These are phyloP conservation scores for Schizophyllum commune DNA, from an alignment of 1,284 basidiomycete species.

Conservation along the genomic window DNA sequence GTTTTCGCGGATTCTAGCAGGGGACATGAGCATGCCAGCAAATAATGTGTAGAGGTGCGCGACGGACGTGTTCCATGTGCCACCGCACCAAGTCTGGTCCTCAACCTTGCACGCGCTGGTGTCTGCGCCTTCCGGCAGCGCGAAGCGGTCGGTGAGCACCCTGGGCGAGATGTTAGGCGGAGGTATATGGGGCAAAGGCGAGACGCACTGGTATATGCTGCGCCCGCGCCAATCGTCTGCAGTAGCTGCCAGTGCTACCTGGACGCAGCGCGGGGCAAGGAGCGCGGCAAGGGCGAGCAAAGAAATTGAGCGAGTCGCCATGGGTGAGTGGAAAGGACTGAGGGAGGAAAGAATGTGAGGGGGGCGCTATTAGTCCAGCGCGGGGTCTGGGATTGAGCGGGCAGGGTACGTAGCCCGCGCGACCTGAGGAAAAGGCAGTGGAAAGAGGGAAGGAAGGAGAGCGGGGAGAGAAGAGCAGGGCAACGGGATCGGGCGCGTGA, in stretches of 20 bases:
- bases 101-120: conserved; percentile 47
- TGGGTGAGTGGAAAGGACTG: neutral
- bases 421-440: neutral
- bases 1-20: conserved; percentile 52
- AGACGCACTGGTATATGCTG: conserved; percentile 16
- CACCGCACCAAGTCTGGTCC: conserved; percentile 63
- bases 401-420: neutral
- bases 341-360: neutral
- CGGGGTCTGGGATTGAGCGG: neutral
- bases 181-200: too few species aligned
- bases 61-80: conserved; percentile 57
- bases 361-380: neutral
- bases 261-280: neutral
- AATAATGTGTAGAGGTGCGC: neutral
- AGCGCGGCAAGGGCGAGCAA: neutral
- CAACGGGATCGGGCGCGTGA: neutral
- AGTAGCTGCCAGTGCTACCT: conserved; percentile 13
- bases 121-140: conserved; percentile 47
- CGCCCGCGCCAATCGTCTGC: conserved; percentile 14
- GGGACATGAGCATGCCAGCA: neutral
- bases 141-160: conserved; percentile 72
- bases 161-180: conserved; percentile 21
- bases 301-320: neutral
- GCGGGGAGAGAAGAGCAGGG: neutral
- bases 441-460: neutral